Base-by-base conservation (phyloP, 768 basidiomycete genomes). In the Tylopilus subfusipes region DNA sequence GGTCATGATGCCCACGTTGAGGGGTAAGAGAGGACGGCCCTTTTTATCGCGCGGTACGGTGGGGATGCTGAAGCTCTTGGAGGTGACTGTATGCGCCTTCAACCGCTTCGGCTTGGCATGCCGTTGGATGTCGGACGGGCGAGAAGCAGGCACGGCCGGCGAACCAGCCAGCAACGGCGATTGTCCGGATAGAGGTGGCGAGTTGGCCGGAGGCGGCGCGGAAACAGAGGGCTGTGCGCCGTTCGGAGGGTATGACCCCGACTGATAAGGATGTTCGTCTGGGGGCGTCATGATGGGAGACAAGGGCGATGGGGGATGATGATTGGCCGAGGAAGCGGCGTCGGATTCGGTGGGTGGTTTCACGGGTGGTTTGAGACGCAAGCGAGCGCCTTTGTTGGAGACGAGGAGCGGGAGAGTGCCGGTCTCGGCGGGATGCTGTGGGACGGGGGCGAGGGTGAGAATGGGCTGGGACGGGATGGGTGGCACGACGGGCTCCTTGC, bases 1-100 rank as follows among this genome's bases (percentile, higher is more conserved):
- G 2, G 87, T 90, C 88, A 93, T 91, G 66, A 93, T 92, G 30
- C 91, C 91, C 18, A 92, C 88, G 62, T 84, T 88, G 30, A 93
- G 72, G 0, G 91, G 91, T 6, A 93, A 71, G 70, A 87, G 78
- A 0, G 90, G 89, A 42, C 80, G 80, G 4, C 83, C 82, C 40
- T 76, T 75, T 66, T 82, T 85, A 62, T 91, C 88, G 8, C 90
- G 79, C 2, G 88, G 88, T 2, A 93, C 86, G 60, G 81, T 82
- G 0, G 90, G 90, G 46, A 93, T 91, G 62, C 81, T 86, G 61
- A 79, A 85, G 66, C 78, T 86, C 70, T 85, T 87, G 60, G 84
- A 84, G 4, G 85, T 86, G 30, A 93, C 86, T 1, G 86, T 88
- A 64, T 91, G 89, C 40, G 88, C 83, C 67, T 90, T 91, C 22